Base-by-base conservation (phyloP, 768 basidiomycete species). In the Boletus patriciae region DNA sequence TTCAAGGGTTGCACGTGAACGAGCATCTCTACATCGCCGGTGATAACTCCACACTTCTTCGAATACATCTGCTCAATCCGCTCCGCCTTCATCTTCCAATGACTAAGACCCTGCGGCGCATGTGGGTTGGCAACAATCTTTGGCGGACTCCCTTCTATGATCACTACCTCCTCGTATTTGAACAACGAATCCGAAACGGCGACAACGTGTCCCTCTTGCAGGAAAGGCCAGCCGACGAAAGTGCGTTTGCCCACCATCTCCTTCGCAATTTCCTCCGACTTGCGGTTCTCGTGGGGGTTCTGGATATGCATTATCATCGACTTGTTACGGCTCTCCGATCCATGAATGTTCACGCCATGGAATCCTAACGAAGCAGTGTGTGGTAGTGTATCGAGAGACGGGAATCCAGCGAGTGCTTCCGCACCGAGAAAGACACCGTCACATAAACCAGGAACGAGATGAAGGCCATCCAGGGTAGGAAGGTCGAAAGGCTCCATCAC, bases 291-390 rank as follows among this genome's bases (percentile, higher is more conserved):
- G 68, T 87, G 80, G 0, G 81, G 81, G 66, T 92, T 91, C 46
- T 89, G 76, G 62, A 98, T 84, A 61, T 90, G 84, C 23, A 98
- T 80, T 50, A 98, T 78, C 87, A 99, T 94, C 3, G 92, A 94
- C 73, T 95, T 92, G 76, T 96, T 96, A 37, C 87, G 81, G 61
- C 86, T 92, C 68, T 97, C 95, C 1, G 85, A 77, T 52, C 92
- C 92, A 70, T 98, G 96, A 13, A 98, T 87, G 67, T 94, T 97
- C 63, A 98, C 94, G 21, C 88, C 85, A 66, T 98, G 96, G 72
- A 84, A 81, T 16, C 87, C 94, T 23, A 98, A 78, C 23, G 78
- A 75, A 12, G 88, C 85, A 0, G 82, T 84, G 66, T 93, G 82
- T 0, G 90, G 91, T 9, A 98, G 79, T 0, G 95, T 97, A 58